Evolutionary conservation across 2,329 filamentous ascomycete genomes (phyloP).

Genomic region (Colletotrichum magnum): DNA sequence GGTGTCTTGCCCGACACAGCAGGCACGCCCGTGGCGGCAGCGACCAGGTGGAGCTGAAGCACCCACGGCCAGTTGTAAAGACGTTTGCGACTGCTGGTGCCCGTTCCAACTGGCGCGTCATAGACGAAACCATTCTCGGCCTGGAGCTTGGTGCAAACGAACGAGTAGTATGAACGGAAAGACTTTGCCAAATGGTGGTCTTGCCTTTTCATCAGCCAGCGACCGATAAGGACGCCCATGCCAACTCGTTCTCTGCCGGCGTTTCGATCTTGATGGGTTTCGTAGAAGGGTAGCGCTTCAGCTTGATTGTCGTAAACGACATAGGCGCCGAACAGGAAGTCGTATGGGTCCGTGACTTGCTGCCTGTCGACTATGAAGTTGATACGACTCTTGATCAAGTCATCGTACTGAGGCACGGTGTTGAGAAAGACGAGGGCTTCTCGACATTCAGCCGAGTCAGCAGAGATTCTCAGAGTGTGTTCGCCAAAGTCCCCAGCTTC

Average conservation of each 20-base stretch:
- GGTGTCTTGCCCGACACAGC: conserved; percentile 21
- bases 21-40: conserved; percentile 22
- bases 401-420: conserved; percentile 21
- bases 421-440: conserved; percentile 37
- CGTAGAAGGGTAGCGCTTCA: conserved; percentile 29
- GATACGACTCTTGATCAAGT: conserved; percentile 28
- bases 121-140: conserved; percentile 29
- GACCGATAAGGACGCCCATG: conserved; percentile 33
- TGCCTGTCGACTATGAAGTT: conserved; percentile 34
- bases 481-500: conserved; percentile 23
- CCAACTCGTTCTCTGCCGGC: conserved; percentile 37
- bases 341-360: conserved; percentile 9
- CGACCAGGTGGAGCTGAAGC: conserved; percentile 32
- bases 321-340: conserved; percentile 26
- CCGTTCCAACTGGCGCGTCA: conserved; percentile 18
- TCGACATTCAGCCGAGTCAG: not conserved
- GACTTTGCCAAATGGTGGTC: conserved; percentile 10
- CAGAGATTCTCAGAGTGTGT: conserved; percentile 8
- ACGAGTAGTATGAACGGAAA: conserved; percentile 26
- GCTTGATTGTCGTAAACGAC: conserved; percentile 37
- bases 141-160: conserved; percentile 35
- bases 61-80: conserved; percentile 40
- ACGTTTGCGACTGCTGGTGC: conserved; percentile 13
- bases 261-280: conserved; percentile 33
- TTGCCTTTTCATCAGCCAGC: conserved; percentile 27